Evolutionary conservation across 1,139 yeast species (phyloP), one percentile per base, ranked within the genome.

Genomic region (Suhomyces atakaporum): DNA sequence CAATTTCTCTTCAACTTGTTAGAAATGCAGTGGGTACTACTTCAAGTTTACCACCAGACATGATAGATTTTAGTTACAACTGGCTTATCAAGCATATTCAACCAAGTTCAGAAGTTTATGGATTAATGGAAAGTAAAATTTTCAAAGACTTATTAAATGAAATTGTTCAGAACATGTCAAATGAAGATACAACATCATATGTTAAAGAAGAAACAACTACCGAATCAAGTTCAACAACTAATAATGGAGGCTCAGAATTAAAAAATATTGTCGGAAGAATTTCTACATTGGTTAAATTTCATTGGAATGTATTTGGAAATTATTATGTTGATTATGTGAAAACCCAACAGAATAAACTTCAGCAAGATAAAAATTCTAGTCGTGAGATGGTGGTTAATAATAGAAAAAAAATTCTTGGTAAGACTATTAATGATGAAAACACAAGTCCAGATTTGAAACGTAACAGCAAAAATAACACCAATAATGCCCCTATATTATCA

Each of bases 1-100:
- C 84, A 19, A 77, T 88, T 44, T 77, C 92, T 5, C 72, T 88
- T 41, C 95, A 87, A 54, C 62, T 86, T 35, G 79, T 83, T 34
- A 78, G 77, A 45, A 68, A 64, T 35, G 64, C 63, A 7, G 37
- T 44, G 29, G 48, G 56, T 34, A 40, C 46, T 16, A 40, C 46
- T 25, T 35, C 39, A 26, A 44, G 44, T 31, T 43, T 74, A 32
- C 70, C 73, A 9, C 69, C 69, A 32, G 42, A 59, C 5, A 62
- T 73, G 53, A 73, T 84, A 29, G 81, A 79, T 39, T 83, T 88
- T 59, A 79, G 86, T 34, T 77, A 79, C 57, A 79, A 81, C 47
- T 88, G 96, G 96, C 70, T 88, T 33, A 69, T 84, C 36, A 84
- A 84, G 54, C 95, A 88, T 60, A 83, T 89, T 16, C 95, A 86